phyloP scores from a whole-genome alignment of 1,284 basidiomycete genomes.

The Coniophora puteana region DNA sequence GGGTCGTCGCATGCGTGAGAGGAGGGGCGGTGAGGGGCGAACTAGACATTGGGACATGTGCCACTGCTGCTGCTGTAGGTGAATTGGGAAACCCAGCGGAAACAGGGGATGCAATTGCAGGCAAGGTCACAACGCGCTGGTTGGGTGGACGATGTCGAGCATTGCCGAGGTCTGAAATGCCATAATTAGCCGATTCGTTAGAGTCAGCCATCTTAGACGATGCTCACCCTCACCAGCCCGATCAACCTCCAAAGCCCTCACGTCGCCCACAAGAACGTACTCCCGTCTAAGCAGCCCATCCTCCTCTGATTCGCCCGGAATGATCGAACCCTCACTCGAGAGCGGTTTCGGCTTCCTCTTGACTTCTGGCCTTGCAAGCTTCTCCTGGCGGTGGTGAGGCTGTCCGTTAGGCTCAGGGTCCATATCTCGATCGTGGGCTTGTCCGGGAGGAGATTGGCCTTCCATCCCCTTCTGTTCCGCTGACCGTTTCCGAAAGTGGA shows the following conservation, averaged over 20 bases:
- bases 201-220: background rate
- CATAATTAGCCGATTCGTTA: constrained; percentile 8
- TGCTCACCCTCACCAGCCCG: constrained; percentile 69
- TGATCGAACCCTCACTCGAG: constrained; percentile 62
- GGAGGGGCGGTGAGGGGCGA: constrained; percentile 22
- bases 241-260: constrained; percentile 72
- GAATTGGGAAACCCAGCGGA: constrained; percentile 25
- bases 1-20: constrained; percentile 25
- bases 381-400: no score
- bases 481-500: constrained; percentile 54
- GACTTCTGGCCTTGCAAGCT: constrained; percentile 9
- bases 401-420: no score
- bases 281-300: constrained; percentile 71
- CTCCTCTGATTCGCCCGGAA: constrained; percentile 80
- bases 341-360: constrained; percentile 30
- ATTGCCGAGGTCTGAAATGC: constrained; percentile 54
- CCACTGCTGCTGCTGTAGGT: no score
- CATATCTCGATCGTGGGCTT: background rate
- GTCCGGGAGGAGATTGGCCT: background rate
- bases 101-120: no score
- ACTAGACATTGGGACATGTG: constrained; percentile 18
- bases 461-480: constrained; percentile 18
- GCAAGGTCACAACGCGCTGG: constrained; percentile 45
- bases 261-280: constrained; percentile 77
- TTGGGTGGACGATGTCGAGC: constrained; percentile 55